These are phyloP conservation scores for Kluyveromyces siamensis DNA, from an alignment of 805 yeast species.

Conservation along the genomic window DNA sequence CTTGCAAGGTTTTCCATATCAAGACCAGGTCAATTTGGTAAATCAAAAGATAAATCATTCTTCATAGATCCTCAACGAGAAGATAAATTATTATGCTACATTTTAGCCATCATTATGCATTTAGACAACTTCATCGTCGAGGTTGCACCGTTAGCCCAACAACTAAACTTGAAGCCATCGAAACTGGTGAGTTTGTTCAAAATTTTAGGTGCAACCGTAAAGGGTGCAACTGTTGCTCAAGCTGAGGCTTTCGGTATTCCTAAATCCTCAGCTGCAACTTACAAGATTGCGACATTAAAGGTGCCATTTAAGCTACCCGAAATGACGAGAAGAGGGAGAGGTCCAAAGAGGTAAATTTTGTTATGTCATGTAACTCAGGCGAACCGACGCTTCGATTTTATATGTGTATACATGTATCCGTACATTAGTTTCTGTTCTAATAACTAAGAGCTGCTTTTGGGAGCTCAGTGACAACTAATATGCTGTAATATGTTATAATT, in stretches of 20 bases:
- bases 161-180: conserved; percentile 71
- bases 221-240: conserved; percentile 61
- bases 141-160: conserved; percentile 74
- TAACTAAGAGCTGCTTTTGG: not conserved
- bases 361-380: too few species aligned
- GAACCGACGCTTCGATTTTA: too few species aligned
- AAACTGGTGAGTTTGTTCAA: conserved; percentile 59
- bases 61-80: conserved; percentile 81
- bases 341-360: conserved; percentile 10
- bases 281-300: conserved; percentile 72
- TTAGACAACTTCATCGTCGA: conserved; percentile 69
- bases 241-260: conserved; percentile 67
- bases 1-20: conserved; percentile 62
- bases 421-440: too few species aligned
- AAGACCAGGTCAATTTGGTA: conserved; percentile 58
- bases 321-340: conserved; percentile 57
- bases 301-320: conserved; percentile 90
- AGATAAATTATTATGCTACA: conserved; percentile 74
- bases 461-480: not conserved
- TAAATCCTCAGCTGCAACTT: conserved; percentile 47
- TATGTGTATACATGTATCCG: too few species aligned
- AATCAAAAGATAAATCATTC: conserved; percentile 67
- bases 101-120: conserved; percentile 64
- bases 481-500: not conserved
- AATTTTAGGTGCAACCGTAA: conserved; percentile 74